Evolutionary conservation across 192 early-diverging fungal genomes (phyloP), one percentile per base, ranked within the genome.

Genomic region (Irineochytrium annulatum): DNA sequence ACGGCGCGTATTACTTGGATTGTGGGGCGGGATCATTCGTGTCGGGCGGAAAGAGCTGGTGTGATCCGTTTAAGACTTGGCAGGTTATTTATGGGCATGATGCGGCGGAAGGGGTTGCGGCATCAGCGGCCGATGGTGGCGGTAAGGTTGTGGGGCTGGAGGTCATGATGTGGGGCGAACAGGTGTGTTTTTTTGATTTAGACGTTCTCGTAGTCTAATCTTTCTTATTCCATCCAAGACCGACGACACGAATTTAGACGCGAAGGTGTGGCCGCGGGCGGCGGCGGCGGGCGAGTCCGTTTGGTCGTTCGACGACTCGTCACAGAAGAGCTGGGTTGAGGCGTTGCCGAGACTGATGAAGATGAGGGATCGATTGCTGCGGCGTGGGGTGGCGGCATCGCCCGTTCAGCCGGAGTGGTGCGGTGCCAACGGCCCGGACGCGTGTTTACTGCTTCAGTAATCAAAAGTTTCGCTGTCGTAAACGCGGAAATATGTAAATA

Each of bases 181-280:
- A 45, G 46, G 46, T 49, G 26, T 22, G 13, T 49, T 20, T 49
- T 8, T 22, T 8, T 49, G 6, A 49, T 24, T 20, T 22, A 24
- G 11, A 49, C 13, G 6, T 49, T 49, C 46, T 49, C 26, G 13
- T 49, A 22, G 46, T 6, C 13, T 24, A 41, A 8, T 8, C n/a
- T 41, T 13, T 41, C 11, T 13, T n/a, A 14, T 49, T 17, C 24
- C 6, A 14, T 8, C 24, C 11, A 8, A 49, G 53, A 56, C 53
- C 37, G 52, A 34, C 5, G 52, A 14, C 52, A 41, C 43, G 3
- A 63, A 55, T 32, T 51, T 63, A 53, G 62, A 63, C 52, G 43
- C 30, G 19, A 63, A 63, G 53, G 13, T 63, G 8, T 63, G 62
- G 62, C 62, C 62, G 14, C 51, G 62, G 22, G 62, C 62, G 6